Base-by-base conservation (phyloP, 371 early-diverging fungal species). In the Fennellomyces sp. region DNA sequence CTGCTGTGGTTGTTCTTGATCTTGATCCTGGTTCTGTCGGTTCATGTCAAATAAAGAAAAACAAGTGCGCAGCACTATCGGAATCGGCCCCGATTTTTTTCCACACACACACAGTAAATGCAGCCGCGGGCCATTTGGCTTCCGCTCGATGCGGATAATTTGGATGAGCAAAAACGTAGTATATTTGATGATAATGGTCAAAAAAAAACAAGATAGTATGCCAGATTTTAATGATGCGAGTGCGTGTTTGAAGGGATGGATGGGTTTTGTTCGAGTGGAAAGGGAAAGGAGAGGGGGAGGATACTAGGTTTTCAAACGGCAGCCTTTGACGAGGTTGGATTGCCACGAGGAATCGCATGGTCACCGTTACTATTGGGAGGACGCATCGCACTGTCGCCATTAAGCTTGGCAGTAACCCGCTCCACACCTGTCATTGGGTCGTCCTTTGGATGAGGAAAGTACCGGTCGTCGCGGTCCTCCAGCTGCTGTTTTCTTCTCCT, bases 401-500 rank as follows among this genome's bases (percentile, higher is more conserved):
- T 21, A 23, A 4, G 5, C 8, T 45, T 45, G 21, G 7, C 23
- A 45, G 5, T 21, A 4, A 25, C 21, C 8, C 17, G 26, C 26
- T 49, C 58, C 3, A 58, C 49, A 15, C 58, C 58, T 25, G 29
- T 49, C 58, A 58, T 58, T 21, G 58, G 58, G 29, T 58, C 58
- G 29, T 49, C 50, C 27, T 47, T 35, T 12, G 39, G 6, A 8
- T 52, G 53, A n/a, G 19, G 52, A 35, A 52, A 35, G 21, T 36
- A 38, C 39, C 55, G 55, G 26, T 39, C 39, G 15, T 52, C 17
- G 21, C 36, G 10, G 26, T 54, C 39, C 12, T 54, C 55, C n/a
- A 25, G 52, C 28, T 52, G 67, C 17, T 67, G 63, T 41, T 64
- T 63, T 49, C 45, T 64, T 58, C 63, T 62, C 57, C 57, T 69